Base-by-base conservation (phyloP, 257 asterid species). In the Plantago major region DNA sequence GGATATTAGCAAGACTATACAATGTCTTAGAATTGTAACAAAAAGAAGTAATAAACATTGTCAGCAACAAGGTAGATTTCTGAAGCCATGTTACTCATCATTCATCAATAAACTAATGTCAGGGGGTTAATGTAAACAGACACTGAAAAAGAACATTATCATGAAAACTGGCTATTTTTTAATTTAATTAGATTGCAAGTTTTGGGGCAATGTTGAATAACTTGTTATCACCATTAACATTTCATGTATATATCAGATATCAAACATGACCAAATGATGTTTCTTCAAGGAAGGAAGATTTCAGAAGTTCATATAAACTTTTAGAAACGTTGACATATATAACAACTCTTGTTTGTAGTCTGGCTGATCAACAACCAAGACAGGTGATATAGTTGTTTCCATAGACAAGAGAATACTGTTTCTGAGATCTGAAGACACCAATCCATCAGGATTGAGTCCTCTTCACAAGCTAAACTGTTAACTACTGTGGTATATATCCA, bases 381-480 rank as follows among this genome's bases (percentile, higher is more conserved):
- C 28, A 15, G 16, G 14, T 12, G 37, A 30, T 30, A 5, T 30
- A 30, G 4, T 30, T 30, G 37, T 3, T 30, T 30, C 37, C 37
- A 30, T 30, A 30, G 37, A 30, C 37, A 2, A 30, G 37, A 30
- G 37, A 30, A 3, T 30, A 30, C 37, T 30, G 37, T 2, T 30
- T 30, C 37, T 30, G 3, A 30, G 3, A 30, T 30, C 3, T 30
- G n/a, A n/a, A 50, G 22, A 5, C 28, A 50, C 40, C 12, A 52
- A 59, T 47, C 17, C 12, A 22, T 37, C 18, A 65, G 22, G 38
- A 45, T 14, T 47, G 65, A 42, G 18, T 55, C 70, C 19, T 9
- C 19, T 51, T 18, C 52, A 16, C 40, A 37, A 18, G 70, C 37
- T 28, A 62, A 51, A 66, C 66, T 72, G 44, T 26, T 55, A 18